These are phyloP conservation scores for Penicillium malachiteum DNA, from an alignment of 495 filamentous ascomycete genomes.

Conservation along the genomic window DNA sequence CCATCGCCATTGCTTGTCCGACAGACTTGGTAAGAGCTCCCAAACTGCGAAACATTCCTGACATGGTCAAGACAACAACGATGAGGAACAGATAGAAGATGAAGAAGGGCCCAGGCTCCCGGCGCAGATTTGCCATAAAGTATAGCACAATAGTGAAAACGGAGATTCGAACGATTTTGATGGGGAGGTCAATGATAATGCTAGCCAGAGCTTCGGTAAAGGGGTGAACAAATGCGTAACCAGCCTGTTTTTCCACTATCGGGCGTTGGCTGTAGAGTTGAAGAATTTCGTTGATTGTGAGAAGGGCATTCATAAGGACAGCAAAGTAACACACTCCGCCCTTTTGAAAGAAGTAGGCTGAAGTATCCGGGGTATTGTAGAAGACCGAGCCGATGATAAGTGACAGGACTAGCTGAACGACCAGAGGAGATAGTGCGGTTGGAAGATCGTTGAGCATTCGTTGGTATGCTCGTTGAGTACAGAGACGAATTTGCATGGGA, in stretches of 20 bases:
- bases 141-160: constrained; percentile 55
- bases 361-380: constrained; percentile 50
- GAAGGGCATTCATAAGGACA: constrained; percentile 59
- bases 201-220: constrained; percentile 55
- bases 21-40: constrained; percentile 38
- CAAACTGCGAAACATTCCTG: constrained; percentile 42
- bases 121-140: constrained; percentile 50
- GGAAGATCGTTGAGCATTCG: constrained; percentile 65
- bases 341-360: constrained; percentile 31
- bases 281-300: constrained; percentile 54
- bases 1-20: constrained; percentile 42
- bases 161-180: constrained; percentile 42
- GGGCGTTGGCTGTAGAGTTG: constrained; percentile 54
- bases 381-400: constrained; percentile 83
- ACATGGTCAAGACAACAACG: constrained; percentile 51
- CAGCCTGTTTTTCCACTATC: constrained; percentile 60
- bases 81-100: constrained; percentile 53
- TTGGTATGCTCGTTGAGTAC: constrained; percentile 47
- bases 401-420: constrained; percentile 71
- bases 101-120: constrained; percentile 54
- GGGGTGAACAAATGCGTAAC: constrained; percentile 61
- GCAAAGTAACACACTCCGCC: constrained; percentile 86
- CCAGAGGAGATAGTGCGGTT: constrained; percentile 63
- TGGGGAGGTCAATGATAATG: constrained; percentile 54
- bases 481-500: constrained; percentile 48